Base-by-base conservation (phyloP, 2,329 filamentous ascomycete species). In the Fusarium irregulare region DNA sequence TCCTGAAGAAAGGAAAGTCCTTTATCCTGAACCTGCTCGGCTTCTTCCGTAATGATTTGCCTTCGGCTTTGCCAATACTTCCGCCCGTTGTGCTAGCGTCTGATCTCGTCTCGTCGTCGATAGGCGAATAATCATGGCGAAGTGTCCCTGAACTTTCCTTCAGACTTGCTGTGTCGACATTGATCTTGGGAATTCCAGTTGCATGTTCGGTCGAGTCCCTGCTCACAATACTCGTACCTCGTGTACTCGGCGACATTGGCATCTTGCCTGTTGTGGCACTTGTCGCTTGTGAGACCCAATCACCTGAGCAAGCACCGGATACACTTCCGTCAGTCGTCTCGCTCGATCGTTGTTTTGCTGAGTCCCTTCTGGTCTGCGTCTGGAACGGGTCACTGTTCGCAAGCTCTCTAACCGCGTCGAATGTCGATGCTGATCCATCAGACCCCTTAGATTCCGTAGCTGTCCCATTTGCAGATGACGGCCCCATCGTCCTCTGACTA, bases 191-290 rank as follows among this genome's bases (percentile, higher is more conserved):
- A 21, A 85, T 79, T 67, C 83, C 83, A 40, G 79, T 76, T 6
- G 83, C 82, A 20, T 83, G 83, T 48, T 89, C 87, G 56, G 84
- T 74, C 10, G 87, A 89, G 45, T 89, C 87, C 57, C 84, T 83
- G 78, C 88, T 90, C 70, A 88, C 85, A 67, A 91, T 88, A 77
- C 88, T 91, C 20, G 89, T 91, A 41, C 88, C 89, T 74, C 89
- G 84, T 4, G 89, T 91, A 75, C 88, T 90, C 4, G 89, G 89
- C 25, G 88, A 90, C 37, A 90, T 79, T 6, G 88, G 87, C 85
- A 89, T 86, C 78, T 89, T 89, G 51, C 87, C 85, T 3, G 88
- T 90, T 3, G 88, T 88, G 11, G 87, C 88, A 71, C 87, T 89
- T 16, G 88, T 90, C 7, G 85, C 87, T 70, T 90, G 88, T 6